A percentile compares a stretch with the other conserved stretches of the same genome.
phyloP scores from a whole-genome alignment of 495 filamentous ascomycete species.

The Lichina pygmaea region DNA sequence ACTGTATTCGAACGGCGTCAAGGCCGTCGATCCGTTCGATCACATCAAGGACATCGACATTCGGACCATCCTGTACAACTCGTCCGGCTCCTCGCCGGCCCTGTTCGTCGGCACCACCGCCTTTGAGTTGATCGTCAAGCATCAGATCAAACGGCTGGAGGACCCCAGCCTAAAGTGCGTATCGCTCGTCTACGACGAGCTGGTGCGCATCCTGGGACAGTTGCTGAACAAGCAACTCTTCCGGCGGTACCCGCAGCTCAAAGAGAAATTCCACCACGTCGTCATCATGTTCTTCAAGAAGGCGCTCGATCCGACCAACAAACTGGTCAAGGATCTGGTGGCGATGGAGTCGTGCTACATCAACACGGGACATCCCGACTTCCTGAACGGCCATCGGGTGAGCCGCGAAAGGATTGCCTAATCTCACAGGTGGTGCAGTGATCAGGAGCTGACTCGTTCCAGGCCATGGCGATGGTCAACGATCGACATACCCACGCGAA shows the following conservation, averaged over 20 bases:
- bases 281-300: constrained; percentile 95
- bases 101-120: constrained; percentile 95
- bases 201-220: constrained; percentile 82
- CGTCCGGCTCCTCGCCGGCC: constrained; percentile 86
- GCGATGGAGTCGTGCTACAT: constrained; percentile 91
- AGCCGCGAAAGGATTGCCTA: constrained; percentile 5
- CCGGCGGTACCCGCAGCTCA: constrained; percentile 71
- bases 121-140: constrained; percentile 95
- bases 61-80: constrained; percentile 90
- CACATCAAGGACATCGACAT: constrained; percentile 95
- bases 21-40: constrained; percentile 95
- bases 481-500: constrained; percentile 56
- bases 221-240: constrained; percentile 73
- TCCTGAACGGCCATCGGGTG: constrained; percentile 79
- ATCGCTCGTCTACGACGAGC: constrained; percentile 87
- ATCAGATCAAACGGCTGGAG: constrained; percentile 90
- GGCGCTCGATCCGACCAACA: constrained; percentile 89
- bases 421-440: not conserved
- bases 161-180: constrained; percentile 95
- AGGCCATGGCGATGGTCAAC: constrained; percentile 94
- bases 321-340: constrained; percentile 81
- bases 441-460: not conserved
- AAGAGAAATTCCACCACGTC: constrained; percentile 92
- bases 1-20: constrained; percentile 90
- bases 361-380: constrained; percentile 97